Conservation (phyloP, 2,329 filamentous ascomycete genomes). For the Fusarium sp. region DNA sequence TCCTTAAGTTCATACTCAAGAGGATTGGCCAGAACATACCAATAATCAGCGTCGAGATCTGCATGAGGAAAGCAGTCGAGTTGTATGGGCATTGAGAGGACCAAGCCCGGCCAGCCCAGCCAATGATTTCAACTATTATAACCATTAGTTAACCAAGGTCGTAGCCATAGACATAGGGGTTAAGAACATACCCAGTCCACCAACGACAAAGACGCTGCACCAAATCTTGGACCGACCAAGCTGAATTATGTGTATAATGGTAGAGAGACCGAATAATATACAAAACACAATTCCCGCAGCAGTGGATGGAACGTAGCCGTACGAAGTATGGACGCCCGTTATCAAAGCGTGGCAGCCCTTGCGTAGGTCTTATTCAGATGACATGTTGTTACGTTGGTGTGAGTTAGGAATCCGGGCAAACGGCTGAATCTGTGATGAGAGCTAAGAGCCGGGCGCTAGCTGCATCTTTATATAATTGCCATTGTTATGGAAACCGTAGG, state of each 20-base stretch:
- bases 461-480: background rate
- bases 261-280: background rate
- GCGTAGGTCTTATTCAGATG: background rate
- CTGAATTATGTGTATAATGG: background rate
- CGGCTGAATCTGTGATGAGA: background rate
- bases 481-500: background rate
- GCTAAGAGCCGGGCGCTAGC: background rate
- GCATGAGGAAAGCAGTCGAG: background rate
- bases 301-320: background rate
- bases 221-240: background rate
- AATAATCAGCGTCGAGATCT: background rate
- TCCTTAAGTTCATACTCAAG: fast-evolving
- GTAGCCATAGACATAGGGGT: no score
- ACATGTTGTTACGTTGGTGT: background rate
- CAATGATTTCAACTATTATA: background rate
- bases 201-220: background rate
- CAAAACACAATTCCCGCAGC: background rate
- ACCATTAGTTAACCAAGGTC: fast-evolving
- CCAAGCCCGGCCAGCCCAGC: background rate
- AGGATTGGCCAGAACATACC: background rate
- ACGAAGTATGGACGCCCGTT: background rate
- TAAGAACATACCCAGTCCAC: background rate
- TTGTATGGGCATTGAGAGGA: background rate
- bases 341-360: background rate
- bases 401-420: fast-evolving